These are phyloP conservation scores for Phytophthora lateralis DNA, from an alignment of 352 stramenopile genomes.

Conservation along the genomic window DNA sequence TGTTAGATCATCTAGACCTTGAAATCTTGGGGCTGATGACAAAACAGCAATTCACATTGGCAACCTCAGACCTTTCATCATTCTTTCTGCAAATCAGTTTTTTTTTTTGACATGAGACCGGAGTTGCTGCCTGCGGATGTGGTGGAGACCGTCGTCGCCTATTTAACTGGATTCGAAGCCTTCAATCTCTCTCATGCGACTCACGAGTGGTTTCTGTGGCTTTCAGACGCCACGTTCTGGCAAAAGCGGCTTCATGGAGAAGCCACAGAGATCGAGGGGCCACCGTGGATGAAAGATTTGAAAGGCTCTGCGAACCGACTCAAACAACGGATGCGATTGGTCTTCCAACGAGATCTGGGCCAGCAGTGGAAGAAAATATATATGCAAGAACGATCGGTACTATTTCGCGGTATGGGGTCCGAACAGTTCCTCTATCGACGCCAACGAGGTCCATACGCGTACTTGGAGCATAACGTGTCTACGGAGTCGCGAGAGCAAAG, in stretches of 20 bases:
- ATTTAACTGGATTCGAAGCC: slow-evolving; percentile 19
- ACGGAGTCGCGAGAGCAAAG: slow-evolving; percentile 19
- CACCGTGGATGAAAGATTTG: slow-evolving; percentile 21
- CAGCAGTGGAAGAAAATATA: slow-evolving; percentile 22
- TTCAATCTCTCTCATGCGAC: slow-evolving; percentile 25
- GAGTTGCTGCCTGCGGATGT: slow-evolving; percentile 16
- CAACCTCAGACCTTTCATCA: not conserved
- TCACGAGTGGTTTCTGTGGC: slow-evolving; percentile 3
- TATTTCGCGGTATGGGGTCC: slow-evolving; percentile 12
- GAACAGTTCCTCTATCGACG: slow-evolving; percentile 9
- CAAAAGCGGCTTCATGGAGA: slow-evolving; percentile 7
- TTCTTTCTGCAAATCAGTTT: slow-evolving; percentile 7
- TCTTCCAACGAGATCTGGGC: slow-evolving; percentile 13
- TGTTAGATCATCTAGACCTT: too few species aligned
- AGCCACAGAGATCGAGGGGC: slow-evolving; percentile 2
- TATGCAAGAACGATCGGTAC: slow-evolving; percentile 12
- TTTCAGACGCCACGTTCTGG: slow-evolving; percentile 13
- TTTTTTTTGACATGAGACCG: slow-evolving; percentile 10
- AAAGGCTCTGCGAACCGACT: slow-evolving; percentile 2
- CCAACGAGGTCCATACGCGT: slow-evolving; percentile 17
- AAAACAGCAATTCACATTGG: too few species aligned
- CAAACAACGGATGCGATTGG: slow-evolving; percentile 4
- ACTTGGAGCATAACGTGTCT: slow-evolving; percentile 19
- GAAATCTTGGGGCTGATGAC: too few species aligned
- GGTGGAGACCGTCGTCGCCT: slow-evolving; percentile 8